phyloP scores from a whole-genome alignment of 176 grass and related monocot species.

The Bromus sterilis region DNA sequence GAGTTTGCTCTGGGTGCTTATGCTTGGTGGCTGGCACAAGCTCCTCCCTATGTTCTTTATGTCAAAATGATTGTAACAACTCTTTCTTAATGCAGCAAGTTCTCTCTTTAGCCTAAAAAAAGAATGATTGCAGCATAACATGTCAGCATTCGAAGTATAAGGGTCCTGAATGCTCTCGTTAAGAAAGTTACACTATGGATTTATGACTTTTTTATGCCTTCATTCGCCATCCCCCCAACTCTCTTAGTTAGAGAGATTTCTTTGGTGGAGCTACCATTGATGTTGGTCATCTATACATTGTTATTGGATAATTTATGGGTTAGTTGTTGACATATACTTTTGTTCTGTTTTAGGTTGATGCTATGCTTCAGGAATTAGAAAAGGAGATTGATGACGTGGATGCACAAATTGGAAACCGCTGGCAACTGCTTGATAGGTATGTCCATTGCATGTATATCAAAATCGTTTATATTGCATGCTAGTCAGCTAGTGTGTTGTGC shows the following conservation, averaged over 20 bases:
- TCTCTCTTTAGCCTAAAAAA: neutral
- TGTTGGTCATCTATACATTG: neutral
- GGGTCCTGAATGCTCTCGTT: neutral
- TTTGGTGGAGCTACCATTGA: neutral
- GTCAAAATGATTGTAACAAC: neutral
- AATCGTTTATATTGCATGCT: slow-evolving; percentile 8
- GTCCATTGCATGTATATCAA: neutral
- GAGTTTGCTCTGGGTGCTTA: neutral
- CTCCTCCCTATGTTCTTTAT: neutral
- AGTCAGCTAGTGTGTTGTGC: neutral
- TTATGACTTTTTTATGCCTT: neutral
- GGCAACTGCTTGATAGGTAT: slow-evolving; percentile 96
- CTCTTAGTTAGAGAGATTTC: slow-evolving; percentile 8
- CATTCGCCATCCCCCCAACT: neutral
- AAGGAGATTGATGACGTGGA: slow-evolving; percentile 98
- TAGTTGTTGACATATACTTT: slow-evolving; percentile 13
- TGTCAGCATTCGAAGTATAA: neutral
- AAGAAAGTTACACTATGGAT: neutral
- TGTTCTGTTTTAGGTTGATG: slow-evolving; percentile 78
- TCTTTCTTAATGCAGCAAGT: neutral
- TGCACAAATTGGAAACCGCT: slow-evolving; percentile 91
- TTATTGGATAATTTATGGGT: neutral
- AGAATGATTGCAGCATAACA: neutral
- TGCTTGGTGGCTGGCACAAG: neutral
- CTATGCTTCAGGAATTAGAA: slow-evolving; percentile 88